A percentile compares a stretch with the other conserved stretches of the same genome.
Evolutionary conservation across 2,329 filamentous ascomycete genomes (phyloP).

Genomic region (Aotearoamyces nothofagi): DNA sequence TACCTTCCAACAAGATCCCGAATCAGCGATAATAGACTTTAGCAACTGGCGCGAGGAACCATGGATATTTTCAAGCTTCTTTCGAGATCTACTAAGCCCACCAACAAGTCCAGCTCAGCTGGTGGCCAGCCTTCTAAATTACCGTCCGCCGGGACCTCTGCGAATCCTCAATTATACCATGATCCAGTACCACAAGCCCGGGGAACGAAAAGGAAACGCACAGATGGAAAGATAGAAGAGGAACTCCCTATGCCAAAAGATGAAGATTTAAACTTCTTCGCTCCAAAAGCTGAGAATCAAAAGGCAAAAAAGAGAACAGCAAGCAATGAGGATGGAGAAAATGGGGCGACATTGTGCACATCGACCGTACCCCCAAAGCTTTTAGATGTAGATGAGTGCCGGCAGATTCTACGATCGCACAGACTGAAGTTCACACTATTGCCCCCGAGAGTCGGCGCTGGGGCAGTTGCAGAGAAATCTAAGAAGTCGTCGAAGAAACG

Average conservation of each 20-base stretch:
- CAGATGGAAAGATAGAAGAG: constrained; percentile 18
- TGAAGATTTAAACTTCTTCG: constrained; percentile 39
- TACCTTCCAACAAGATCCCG: too few relatives aligned
- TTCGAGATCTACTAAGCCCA: constrained; percentile 50
- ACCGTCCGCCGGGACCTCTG: constrained; percentile 47
- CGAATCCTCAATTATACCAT: constrained; percentile 57
- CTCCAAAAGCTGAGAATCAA: constrained; percentile 23
- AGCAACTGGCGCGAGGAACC: too few relatives aligned
- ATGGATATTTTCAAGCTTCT: constrained; percentile 57
- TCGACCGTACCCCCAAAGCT: constrained; percentile 13
- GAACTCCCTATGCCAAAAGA: constrained; percentile 21
- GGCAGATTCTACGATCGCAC: constrained; percentile 61
- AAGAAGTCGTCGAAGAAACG: constrained; percentile 43
- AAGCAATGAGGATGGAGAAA: constrained; percentile 6
- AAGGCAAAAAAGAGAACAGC: constrained; percentile 10
- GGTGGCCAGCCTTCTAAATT: constrained; percentile 27
- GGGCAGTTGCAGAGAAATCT: constrained; percentile 25
- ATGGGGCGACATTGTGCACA: constrained; percentile 1
- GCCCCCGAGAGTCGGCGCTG: constrained; percentile 27
- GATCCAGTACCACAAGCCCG: constrained; percentile 28
- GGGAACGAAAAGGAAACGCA: constrained; percentile 41
- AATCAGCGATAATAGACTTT: too few relatives aligned
- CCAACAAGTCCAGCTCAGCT: constrained; percentile 17
- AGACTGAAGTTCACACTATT: constrained; percentile 74
- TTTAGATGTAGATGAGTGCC: constrained; percentile 56